phyloP scores from a whole-genome alignment of 768 basidiomycete species.

The Lentinula edodes region DNA sequence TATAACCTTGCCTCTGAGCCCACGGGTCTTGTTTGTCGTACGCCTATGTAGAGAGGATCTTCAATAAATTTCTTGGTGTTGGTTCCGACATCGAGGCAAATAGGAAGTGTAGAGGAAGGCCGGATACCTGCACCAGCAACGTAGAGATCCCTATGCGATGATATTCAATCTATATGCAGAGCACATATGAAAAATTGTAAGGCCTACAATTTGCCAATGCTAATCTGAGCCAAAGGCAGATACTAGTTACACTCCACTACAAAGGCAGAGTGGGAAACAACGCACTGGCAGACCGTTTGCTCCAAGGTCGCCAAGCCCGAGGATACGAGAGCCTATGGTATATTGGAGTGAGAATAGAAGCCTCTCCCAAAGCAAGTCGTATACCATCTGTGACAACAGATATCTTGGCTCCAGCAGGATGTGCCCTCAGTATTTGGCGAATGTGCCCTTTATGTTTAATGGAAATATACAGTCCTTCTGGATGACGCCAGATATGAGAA shows the following conservation, averaged over 20 bases:
- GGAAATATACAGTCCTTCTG: slow-evolving; percentile 57
- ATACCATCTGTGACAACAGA: slow-evolving; percentile 74
- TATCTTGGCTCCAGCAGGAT: slow-evolving; percentile 45
- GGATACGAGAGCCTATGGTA: slow-evolving; percentile 57
- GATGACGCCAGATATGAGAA: slow-evolving; percentile 62
- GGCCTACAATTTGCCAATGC: slow-evolving; percentile 67
- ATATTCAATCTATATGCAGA: neutral
- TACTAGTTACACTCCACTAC: neutral
- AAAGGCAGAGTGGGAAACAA: neutral
- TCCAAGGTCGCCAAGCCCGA: slow-evolving; percentile 81
- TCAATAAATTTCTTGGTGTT: slow-evolving; percentile 61
- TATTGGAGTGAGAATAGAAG: slow-evolving; percentile 5
- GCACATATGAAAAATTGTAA: neutral
- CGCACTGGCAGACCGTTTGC: slow-evolving; percentile 45
- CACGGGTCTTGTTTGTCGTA: slow-evolving; percentile 48
- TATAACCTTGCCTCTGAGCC: slow-evolving; percentile 31
- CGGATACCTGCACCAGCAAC: slow-evolving; percentile 66
- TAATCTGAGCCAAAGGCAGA: slow-evolving; percentile 28
- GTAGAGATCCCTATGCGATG: slow-evolving; percentile 48
- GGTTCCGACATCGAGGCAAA: slow-evolving; percentile 72
- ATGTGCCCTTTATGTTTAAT: slow-evolving; percentile 65
- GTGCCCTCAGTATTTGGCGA: slow-evolving; percentile 46
- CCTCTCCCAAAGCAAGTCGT: slow-evolving; percentile 18
- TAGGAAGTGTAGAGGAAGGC: slow-evolving; percentile 52
- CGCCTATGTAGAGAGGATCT: slow-evolving; percentile 74